Evolutionary conservation across 2,329 filamentous ascomycete species (phyloP), one percentile per base, ranked within the genome.

Genomic region (Penicillium sp.): DNA sequence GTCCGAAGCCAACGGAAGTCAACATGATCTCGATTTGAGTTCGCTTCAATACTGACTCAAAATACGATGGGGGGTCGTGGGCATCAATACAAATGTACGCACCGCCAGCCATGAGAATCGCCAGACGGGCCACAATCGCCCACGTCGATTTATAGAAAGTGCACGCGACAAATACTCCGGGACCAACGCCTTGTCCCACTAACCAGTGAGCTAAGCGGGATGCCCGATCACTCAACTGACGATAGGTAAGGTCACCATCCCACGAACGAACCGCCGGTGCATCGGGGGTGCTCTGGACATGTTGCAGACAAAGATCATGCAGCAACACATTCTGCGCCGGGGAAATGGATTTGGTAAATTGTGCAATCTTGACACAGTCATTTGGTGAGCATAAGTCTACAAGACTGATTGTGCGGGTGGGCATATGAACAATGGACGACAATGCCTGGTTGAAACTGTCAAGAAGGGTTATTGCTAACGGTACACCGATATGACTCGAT

Each of bases 11-110:
- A 9, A 31, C 29, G n/a, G 29, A 31, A 14, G 29, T 16, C 13
- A 31, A 31, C 29, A 32, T 13, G 27, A 41, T 23, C 14, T 22
- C n/a, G 3, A 14, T 16, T 9, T 2, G 29, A n/a, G 29, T 31
- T 31, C 29, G 29, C n/a, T 18, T 3, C 31, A 18, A 32, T 13
- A 32, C 7, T 7, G 31, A 32, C 5, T 32, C 31, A 9, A 18
- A 3, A 16, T 18, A 18, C 8, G 31, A 18, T 4, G 31, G 31
- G 11, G 31, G 31, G 18, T 18, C 14, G 14, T 84, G 84, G 26
- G 87, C 76, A 68, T 89, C 86, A 6, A 89, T 78, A 6, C 88
- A 85, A 7, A 89, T 74, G 61, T 87, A 89, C 1, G 85, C 85
- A 11, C 53, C 51, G 1, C 54, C 56, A 8, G 54, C 52, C 46